Evolutionary conservation across 108 stramenopile species (phyloP).

Genomic region (Fragilaria radians): DNA sequence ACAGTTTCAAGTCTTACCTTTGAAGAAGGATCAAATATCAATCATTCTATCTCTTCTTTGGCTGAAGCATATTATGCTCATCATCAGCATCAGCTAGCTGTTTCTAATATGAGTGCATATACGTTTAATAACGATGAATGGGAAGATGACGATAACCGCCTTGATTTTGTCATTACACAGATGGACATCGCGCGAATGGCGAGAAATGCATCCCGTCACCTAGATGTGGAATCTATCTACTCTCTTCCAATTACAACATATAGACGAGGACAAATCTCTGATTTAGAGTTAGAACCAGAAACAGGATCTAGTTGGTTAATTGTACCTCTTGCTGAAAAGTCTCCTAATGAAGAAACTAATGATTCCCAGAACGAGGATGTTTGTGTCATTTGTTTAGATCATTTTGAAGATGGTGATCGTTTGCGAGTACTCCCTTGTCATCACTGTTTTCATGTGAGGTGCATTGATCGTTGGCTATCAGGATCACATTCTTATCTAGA

Average conservation of each 20-base stretch:
- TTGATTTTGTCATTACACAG: constrained; percentile 75
- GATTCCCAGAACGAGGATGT: constrained; percentile 17
- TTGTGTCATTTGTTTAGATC: constrained; percentile 70
- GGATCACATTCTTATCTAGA: constrained; percentile 43
- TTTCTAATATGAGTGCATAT: background rate
- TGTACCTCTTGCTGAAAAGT: constrained; percentile 6
- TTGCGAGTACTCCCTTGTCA: constrained; percentile 80
- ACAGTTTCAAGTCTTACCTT: constrained; percentile 2
- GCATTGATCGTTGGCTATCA: constrained; percentile 75
- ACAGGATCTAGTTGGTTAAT: constrained; percentile 41
- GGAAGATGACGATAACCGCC: constrained; percentile 20
- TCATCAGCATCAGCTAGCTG: constrained; percentile 15
- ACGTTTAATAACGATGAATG: background rate
- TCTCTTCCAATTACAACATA: constrained; percentile 54
- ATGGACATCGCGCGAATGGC: constrained; percentile 73
- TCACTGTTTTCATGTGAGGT: constrained; percentile 77
- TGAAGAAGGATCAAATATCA: no score
- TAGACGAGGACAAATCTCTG: constrained; percentile 1
- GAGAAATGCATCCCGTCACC: constrained; percentile 53
- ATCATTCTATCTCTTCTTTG: constrained; percentile 24
- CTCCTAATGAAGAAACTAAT: background rate
- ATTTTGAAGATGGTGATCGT: constrained; percentile 67
- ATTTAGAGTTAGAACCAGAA: background rate
- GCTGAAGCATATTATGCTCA: constrained; percentile 47
- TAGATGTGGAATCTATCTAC: constrained; percentile 63